Evolutionary conservation across 257 asterid genomes (phyloP).

Genomic region (Handroanthus guayacan): DNA sequence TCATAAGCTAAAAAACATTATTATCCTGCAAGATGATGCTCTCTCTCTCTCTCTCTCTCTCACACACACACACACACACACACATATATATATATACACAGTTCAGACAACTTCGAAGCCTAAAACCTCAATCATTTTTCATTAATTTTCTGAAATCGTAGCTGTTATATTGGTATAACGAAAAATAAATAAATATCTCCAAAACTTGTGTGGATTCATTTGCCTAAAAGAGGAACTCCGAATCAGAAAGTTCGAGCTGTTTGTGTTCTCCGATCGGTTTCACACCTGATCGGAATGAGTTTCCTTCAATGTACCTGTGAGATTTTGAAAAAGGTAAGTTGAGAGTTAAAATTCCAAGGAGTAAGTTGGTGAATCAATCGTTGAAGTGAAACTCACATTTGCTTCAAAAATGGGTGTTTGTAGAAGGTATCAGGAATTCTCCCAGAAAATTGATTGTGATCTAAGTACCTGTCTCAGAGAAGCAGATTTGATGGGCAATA

Average conservation of each 20-base stretch:
- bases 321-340: neutral
- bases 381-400: constrained; percentile 53
- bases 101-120: neutral
- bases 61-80: no score
- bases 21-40: no score
- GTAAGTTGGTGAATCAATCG: neutral
- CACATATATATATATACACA: neutral
- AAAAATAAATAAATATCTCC: neutral
- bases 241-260: constrained; percentile 74
- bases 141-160: neutral
- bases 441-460: constrained; percentile 76
- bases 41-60: no score
- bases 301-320: constrained; percentile 80
- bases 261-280: constrained; percentile 74
- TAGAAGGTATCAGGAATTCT: constrained; percentile 81
- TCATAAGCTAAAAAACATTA: neutral
- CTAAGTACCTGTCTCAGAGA: constrained; percentile 63
- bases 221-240: constrained; percentile 65
- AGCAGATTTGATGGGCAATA: neutral
- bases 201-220: constrained; percentile 10
- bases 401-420: constrained; percentile 78
- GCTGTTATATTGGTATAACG: neutral
- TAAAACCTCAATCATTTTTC: neutral
- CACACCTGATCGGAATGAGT: constrained; percentile 73
- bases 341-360: neutral